Base-by-base conservation (phyloP, 2,329 filamentous ascomycete species). In the Elsinoe fawcettii region DNA sequence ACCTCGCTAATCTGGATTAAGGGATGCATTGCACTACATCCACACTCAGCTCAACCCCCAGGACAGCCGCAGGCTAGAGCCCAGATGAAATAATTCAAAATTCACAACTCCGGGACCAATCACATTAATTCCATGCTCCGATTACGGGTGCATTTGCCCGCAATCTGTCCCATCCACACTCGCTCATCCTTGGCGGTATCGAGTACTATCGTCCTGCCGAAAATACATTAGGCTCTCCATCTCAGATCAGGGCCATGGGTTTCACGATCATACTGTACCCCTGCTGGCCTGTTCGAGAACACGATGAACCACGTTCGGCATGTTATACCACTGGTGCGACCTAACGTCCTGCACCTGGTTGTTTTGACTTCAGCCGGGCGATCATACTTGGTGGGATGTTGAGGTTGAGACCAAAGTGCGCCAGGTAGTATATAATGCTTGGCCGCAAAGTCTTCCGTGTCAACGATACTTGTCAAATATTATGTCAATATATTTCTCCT, bases 41-140 rank as follows among this genome's bases (percentile, higher is more conserved):
- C 18, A 18, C 18, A n/a, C 12, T n/a, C 34, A 14, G 9, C 34
- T n/a, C 34, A 37, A 37, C 34, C 34, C n/a, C 34, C 22, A 23
- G 41, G 20, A 46, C 20, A 46, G 41, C 41, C 41, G 41, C 41
- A 27, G 25, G 41, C 27, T 46, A n/a, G 14, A 37, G 9, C 14
- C 5, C 34, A 37, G 34, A 14, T n/a, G 20, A 30, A 32, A 34
- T 51, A 34, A 27, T 22, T 32, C n/a, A 12, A 11, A 53, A 53
- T 53, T 25, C n/a, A 32, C 27, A 20, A 18, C 20, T 22, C 20
- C 30, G 18, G n/a, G 25, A 32, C 49, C 49, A 53, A 53, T 53
- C 49, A 53, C 49, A 27, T 53, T 12, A 39, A 25, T 53, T 53
- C 30, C 49, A 25, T 34, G 20, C 23, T 37, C 30, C 47, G 23